Percentiles rank a stretch among this genome's conserved stretches.
phyloP scores from a whole-genome alignment of 805 yeast species.

The Cyberlindnera lachancei region DNA sequence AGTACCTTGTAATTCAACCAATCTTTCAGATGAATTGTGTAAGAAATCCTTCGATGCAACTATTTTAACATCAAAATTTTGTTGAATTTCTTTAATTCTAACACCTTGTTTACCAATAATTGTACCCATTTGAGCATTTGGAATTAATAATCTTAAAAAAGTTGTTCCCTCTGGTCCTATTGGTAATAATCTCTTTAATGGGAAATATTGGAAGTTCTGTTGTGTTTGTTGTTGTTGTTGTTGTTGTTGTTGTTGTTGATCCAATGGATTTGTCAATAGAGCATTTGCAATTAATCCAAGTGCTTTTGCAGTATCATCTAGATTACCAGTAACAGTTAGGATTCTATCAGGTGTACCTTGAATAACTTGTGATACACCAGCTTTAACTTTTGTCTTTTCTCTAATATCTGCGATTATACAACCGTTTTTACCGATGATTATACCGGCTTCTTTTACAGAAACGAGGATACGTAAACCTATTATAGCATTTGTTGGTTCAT shows the following conservation, averaged over 20 bases:
- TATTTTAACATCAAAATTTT: constrained; percentile 61
- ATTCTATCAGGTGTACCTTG: constrained; percentile 81
- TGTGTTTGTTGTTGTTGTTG: no score
- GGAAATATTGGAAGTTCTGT: constrained; percentile 54
- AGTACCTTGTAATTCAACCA: constrained; percentile 81
- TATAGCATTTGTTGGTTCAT: constrained; percentile 18
- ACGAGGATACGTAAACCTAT: constrained; percentile 45
- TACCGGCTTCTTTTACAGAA: constrained; percentile 83
- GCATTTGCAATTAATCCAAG: constrained; percentile 64
- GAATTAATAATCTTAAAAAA: constrained; percentile 62
- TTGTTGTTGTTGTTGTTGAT: constrained; percentile 21
- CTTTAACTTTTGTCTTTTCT: constrained; percentile 69
- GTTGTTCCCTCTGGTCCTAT: constrained; percentile 45
- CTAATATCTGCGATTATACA: constrained; percentile 68
- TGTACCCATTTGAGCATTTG: constrained; percentile 84
- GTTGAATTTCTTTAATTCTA: constrained; percentile 74
- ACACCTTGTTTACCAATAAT: constrained; percentile 80
- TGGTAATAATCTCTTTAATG: constrained; percentile 50
- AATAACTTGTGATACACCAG: constrained; percentile 76
- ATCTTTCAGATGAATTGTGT: constrained; percentile 75
- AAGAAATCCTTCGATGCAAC: constrained; percentile 82
- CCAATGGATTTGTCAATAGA: constrained; percentile 38
- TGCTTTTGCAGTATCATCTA: constrained; percentile 64
- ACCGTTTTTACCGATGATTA: constrained; percentile 83
- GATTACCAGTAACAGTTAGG: constrained; percentile 67